phyloP scores from a whole-genome alignment of 441 rosid genomes.

The Lepidium campestre region DNA sequence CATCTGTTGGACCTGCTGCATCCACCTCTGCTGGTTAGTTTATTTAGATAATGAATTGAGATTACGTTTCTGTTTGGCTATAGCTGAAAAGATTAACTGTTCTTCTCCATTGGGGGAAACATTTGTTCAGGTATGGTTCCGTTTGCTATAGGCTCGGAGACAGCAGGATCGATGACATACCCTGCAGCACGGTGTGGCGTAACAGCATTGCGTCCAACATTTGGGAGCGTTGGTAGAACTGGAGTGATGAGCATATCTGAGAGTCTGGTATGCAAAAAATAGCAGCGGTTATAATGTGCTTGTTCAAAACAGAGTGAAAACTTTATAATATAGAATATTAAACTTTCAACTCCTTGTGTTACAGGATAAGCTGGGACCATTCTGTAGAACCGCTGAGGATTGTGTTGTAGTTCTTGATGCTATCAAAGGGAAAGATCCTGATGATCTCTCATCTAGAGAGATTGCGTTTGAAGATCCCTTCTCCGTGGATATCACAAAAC shows the following conservation, averaged over 20 bases:
- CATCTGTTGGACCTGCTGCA: slow-evolving; percentile 94
- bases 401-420: slow-evolving; percentile 62
- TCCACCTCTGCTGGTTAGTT: slow-evolving; percentile 76
- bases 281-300: neutral
- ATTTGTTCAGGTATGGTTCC: slow-evolving; percentile 64
- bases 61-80: neutral
- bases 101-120: neutral
- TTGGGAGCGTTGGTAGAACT: slow-evolving; percentile 77
- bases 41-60: neutral
- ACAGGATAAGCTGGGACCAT: slow-evolving; percentile 92
- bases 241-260: slow-evolving; percentile 95
- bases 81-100: neutral
- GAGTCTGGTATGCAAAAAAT: slow-evolving; percentile 49
- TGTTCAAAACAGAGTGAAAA: neutral
- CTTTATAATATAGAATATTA: neutral
- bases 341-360: neutral
- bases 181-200: slow-evolving; percentile 87
- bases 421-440: slow-evolving; percentile 74
- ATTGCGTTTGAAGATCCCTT: slow-evolving; percentile 63
- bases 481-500: slow-evolving; percentile 63
- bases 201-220: slow-evolving; percentile 86
- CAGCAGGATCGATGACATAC: slow-evolving; percentile 81
- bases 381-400: slow-evolving; percentile 77
- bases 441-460: slow-evolving; percentile 76
- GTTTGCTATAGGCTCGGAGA: slow-evolving; percentile 93